phyloP scores from a whole-genome alignment of 208 protist genomes.

The Spironucleus salmonicida region DNA sequence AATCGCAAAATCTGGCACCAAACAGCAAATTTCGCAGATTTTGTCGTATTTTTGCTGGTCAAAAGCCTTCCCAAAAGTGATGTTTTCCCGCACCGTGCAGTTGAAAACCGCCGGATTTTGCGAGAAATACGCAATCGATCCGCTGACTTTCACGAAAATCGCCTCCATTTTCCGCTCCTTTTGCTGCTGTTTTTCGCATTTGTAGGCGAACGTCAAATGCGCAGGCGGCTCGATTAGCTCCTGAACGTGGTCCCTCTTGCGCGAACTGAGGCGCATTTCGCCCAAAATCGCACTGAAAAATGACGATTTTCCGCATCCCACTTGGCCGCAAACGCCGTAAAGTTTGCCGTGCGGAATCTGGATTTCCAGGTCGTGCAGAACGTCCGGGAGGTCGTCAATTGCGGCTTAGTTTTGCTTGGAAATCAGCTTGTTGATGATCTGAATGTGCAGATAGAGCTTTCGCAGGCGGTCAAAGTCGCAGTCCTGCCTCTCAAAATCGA shows the following conservation, averaged over 20 bases:
- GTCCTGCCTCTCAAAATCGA: too few relatives aligned
- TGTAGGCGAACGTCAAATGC: too few relatives aligned
- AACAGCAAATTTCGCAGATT: conserved; percentile 37
- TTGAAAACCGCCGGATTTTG: conserved; percentile 44
- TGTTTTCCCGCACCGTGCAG: conserved; percentile 47
- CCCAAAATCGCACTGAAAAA: conserved; percentile 47
- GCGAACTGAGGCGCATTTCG: conserved; percentile 25
- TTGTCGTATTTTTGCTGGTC: conserved; percentile 38
- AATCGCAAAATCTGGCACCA: conserved; percentile 34
- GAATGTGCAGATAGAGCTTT: too few relatives aligned
- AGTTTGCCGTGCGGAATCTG: conserved; percentile 34
- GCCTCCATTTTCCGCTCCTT: background rate
- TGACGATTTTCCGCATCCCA: conserved; percentile 45
- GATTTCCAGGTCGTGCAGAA: conserved; percentile 37
- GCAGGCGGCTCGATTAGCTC: too few relatives aligned
- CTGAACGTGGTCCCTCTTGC: background rate
- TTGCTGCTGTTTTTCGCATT: background rate
- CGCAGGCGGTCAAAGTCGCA: too few relatives aligned
- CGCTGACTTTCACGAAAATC: conserved; percentile 10
- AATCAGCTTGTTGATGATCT: too few relatives aligned
- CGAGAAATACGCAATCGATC: conserved; percentile 36
- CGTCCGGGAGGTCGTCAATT: too few relatives aligned
- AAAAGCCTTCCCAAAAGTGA: conserved; percentile 41
- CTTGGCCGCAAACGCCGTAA: conserved; percentile 37
- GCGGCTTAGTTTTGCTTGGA: too few relatives aligned